Percentiles rank a stretch among this genome's conserved stretches.
Evolutionary conservation across 2,329 filamentous ascomycete genomes (phyloP).

Genomic region (Endocalyx cinctus): DNA sequence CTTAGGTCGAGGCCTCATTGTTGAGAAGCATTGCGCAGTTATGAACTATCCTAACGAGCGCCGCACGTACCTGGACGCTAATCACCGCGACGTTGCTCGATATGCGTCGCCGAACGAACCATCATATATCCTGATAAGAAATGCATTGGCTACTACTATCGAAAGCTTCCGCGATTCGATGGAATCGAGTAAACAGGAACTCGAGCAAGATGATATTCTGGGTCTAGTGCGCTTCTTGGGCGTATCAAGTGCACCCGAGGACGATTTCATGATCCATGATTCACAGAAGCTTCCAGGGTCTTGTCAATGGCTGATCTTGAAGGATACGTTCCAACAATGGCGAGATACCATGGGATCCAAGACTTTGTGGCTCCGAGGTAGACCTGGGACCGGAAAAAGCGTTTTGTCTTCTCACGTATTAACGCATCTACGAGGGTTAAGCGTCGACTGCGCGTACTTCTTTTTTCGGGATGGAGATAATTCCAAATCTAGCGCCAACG

Average conservation of each 20-base stretch:
- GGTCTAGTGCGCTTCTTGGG: neutral
- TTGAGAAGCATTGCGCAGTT: conserved; percentile 26
- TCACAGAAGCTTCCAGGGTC: conserved; percentile 4
- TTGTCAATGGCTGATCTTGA: conserved; percentile 7
- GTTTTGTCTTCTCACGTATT: conserved; percentile 7
- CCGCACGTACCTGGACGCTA: conserved; percentile 21
- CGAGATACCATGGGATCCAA: conserved; percentile 3
- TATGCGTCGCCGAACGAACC: conserved; percentile 19
- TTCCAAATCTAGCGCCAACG: conserved; percentile 28
- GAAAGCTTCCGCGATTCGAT: neutral
- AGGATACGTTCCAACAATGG: conserved; percentile 8
- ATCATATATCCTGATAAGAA: conserved; percentile 21
- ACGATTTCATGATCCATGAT: conserved; percentile 3
- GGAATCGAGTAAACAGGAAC: too few relatives aligned
- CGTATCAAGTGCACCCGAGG: conserved; percentile 1
- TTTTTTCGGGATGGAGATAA: conserved; percentile 7
- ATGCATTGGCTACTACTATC: conserved; percentile 17
- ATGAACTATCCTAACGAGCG: conserved; percentile 25
- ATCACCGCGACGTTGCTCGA: conserved; percentile 26
- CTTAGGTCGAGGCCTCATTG: conserved; percentile 20
- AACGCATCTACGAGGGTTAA: conserved; percentile 1
- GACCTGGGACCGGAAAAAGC: conserved; percentile 11
- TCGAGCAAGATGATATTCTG: too few relatives aligned
- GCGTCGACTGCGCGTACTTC: conserved; percentile 8
- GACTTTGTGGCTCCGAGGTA: conserved; percentile 9